Conservation (phyloP, 106 monocot genomes). For the Allium fistulosum region DNA sequence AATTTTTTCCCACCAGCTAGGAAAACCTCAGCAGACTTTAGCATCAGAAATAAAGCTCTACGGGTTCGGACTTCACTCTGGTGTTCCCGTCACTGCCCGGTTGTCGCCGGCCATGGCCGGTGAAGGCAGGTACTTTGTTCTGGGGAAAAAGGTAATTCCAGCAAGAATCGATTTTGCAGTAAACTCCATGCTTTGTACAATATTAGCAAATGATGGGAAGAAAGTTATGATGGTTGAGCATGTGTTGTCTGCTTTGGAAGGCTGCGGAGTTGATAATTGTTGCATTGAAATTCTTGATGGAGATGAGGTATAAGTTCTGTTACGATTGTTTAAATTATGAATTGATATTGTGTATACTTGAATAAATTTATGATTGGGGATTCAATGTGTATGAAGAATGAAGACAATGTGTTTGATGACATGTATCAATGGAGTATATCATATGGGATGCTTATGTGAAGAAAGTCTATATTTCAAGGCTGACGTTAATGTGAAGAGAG, state of each 20-base stretch:
- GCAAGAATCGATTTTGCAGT: slow-evolving; percentile 47
- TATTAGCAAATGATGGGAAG: slow-evolving; percentile 26
- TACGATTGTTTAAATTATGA: not conserved
- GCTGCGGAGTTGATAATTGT: slow-evolving; percentile 67
- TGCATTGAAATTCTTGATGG: slow-evolving; percentile 74
- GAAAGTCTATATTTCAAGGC: no score
- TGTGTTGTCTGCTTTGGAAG: slow-evolving; percentile 81
- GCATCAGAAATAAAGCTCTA: slow-evolving; percentile 22
- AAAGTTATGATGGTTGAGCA: slow-evolving; percentile 87
- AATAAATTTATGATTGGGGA: no score
- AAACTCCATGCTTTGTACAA: slow-evolving; percentile 59
- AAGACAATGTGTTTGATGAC: not conserved
- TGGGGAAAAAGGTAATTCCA: slow-evolving; percentile 28
- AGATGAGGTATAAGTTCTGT: slow-evolving; percentile 50
- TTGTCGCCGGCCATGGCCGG: slow-evolving; percentile 77
- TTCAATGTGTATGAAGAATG: not conserved
- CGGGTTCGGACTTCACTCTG: slow-evolving; percentile 81
- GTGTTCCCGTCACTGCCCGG: slow-evolving; percentile 29
- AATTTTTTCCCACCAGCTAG: slow-evolving; percentile 23
- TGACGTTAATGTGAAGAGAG: no score
- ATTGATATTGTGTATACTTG: no score
- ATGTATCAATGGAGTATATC: not conserved
- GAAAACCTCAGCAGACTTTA: slow-evolving; percentile 66
- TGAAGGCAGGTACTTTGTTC: slow-evolving; percentile 75
- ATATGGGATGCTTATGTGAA: no score